A percentile compares a stretch with the other conserved stretches of the same genome.
phyloP scores from a whole-genome alignment of 306 rosid genomes.

The Coriaria nepalensis region DNA sequence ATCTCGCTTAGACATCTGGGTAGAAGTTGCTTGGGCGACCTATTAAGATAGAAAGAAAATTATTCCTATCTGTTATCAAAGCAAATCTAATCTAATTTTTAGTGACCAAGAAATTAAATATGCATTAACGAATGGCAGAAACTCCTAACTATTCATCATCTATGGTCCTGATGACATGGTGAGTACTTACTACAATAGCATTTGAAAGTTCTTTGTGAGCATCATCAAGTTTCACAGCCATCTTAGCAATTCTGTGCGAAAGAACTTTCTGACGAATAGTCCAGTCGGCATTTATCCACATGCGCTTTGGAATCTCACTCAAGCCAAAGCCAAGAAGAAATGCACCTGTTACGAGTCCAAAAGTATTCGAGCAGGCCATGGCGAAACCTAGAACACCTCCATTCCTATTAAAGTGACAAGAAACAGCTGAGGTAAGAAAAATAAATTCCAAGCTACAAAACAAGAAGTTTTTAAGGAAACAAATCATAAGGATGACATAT shows the following conservation, averaged over 20 bases:
- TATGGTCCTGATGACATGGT: too few relatives aligned
- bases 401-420: constrained; percentile 38
- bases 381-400: constrained; percentile 70
- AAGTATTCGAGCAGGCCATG: constrained; percentile 96
- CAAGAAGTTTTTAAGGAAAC: too few relatives aligned
- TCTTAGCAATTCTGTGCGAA: constrained; percentile 90
- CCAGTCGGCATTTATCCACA: constrained; percentile 92
- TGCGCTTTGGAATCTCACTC: constrained; percentile 83
- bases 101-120: too few relatives aligned
- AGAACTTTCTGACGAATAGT: constrained; percentile 84
- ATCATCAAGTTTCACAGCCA: constrained; percentile 91
- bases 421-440: constrained; percentile 7
- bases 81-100: too few relatives aligned
- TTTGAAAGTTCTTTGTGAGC: constrained; percentile 95
- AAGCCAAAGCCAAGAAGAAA: constrained; percentile 97
- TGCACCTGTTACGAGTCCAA: constrained; percentile 97
- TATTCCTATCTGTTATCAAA: too few relatives aligned
- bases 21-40: constrained; percentile 98
- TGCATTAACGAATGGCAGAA: neutral
- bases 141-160: too few relatives aligned
- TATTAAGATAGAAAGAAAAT: constrained; percentile 7
- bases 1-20: constrained; percentile 87
- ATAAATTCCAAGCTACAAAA: neutral
- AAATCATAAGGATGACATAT: too few relatives aligned
- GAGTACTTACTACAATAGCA: constrained; percentile 70